phyloP scores from a whole-genome alignment of 495 filamentous ascomycete species.

The Penicillium samsonianum region DNA sequence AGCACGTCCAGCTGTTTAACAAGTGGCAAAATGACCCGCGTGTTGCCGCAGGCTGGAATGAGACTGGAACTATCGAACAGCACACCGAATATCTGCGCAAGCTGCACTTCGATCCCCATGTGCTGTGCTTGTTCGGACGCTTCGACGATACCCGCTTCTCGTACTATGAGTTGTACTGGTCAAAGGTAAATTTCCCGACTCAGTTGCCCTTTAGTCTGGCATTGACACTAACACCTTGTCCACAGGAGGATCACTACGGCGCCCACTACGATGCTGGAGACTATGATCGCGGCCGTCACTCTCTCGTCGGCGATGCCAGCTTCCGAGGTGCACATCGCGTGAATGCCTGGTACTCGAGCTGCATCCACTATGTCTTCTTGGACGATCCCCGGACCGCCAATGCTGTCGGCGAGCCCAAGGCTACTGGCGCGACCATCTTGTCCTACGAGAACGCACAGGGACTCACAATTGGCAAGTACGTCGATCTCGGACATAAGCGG shows the following conservation, averaged over 20 bases:
- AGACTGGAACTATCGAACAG: slow-evolving; percentile 63
- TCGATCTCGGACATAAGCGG: slow-evolving; percentile 67
- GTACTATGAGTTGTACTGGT: slow-evolving; percentile 74
- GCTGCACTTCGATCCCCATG: slow-evolving; percentile 62
- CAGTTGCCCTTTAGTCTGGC: neutral
- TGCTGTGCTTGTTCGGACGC: slow-evolving; percentile 59
- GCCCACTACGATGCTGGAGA: slow-evolving; percentile 63
- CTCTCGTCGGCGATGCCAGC: slow-evolving; percentile 62
- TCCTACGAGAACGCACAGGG: slow-evolving; percentile 68
- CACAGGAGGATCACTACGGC: slow-evolving; percentile 65
- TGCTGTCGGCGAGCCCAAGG: slow-evolving; percentile 67
- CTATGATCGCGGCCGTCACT: slow-evolving; percentile 69
- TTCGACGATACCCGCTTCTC: slow-evolving; percentile 64
- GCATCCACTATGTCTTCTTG: slow-evolving; percentile 70
- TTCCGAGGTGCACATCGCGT: slow-evolving; percentile 66
- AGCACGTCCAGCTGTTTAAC: slow-evolving; percentile 63
- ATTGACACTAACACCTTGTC: slow-evolving; percentile 11
- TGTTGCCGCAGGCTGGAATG: slow-evolving; percentile 68
- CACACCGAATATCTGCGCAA: slow-evolving; percentile 61
- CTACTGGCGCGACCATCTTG: slow-evolving; percentile 59
- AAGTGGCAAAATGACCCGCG: slow-evolving; percentile 71
- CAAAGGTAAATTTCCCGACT: slow-evolving; percentile 50
- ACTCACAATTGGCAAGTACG: slow-evolving; percentile 63
- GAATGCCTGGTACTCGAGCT: slow-evolving; percentile 66
- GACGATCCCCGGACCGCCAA: slow-evolving; percentile 65